Percentiles rank a stretch among this genome's conserved stretches.
Conservation (phyloP, 805 yeast genomes). For the Candida arabinofermentans region DNA sequence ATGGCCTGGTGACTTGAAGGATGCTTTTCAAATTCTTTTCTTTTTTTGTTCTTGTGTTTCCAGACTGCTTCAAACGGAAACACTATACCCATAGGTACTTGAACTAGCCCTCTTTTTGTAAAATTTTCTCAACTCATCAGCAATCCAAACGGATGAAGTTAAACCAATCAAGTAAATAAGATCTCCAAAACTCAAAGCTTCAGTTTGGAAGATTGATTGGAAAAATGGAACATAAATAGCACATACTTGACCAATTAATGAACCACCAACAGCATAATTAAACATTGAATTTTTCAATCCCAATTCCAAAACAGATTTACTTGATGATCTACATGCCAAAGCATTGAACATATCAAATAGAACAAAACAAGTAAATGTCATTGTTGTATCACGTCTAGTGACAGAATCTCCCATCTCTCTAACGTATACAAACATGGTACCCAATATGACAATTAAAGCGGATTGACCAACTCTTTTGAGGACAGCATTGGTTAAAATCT, state of each 20-base stretch:
- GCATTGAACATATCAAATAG: conserved; percentile 97
- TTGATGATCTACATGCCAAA: conserved; percentile 81
- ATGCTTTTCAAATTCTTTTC: no score
- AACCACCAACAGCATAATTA: conserved; percentile 86
- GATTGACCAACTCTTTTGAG: conserved; percentile 71
- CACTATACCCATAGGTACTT: conserved; percentile 25
- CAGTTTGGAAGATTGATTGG: conserved; percentile 92
- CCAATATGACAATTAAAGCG: conserved; percentile 71
- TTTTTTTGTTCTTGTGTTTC: no score
- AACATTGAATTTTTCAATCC: conserved; percentile 88
- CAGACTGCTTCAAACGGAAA: conserved; percentile 21
- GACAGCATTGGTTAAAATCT: conserved; percentile 68
- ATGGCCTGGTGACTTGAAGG: no score
- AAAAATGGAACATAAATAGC: conserved; percentile 93
- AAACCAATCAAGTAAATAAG: conserved; percentile 55
- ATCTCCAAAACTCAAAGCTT: conserved; percentile 73
- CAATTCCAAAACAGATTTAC: conserved; percentile 76
- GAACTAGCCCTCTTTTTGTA: conserved; percentile 13
- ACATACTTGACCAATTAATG: conserved; percentile 84
- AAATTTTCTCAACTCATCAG: conserved; percentile 76
- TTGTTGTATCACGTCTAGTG: conserved; percentile 94
- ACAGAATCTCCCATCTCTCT: conserved; percentile 84
- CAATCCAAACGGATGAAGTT: conserved; percentile 79
- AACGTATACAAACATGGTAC: conserved; percentile 83
- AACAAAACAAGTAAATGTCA: conserved; percentile 98